Evolutionary conservation across 2,329 filamentous ascomycete species (phyloP).

Genomic region (Plenodomus lindquistii): DNA sequence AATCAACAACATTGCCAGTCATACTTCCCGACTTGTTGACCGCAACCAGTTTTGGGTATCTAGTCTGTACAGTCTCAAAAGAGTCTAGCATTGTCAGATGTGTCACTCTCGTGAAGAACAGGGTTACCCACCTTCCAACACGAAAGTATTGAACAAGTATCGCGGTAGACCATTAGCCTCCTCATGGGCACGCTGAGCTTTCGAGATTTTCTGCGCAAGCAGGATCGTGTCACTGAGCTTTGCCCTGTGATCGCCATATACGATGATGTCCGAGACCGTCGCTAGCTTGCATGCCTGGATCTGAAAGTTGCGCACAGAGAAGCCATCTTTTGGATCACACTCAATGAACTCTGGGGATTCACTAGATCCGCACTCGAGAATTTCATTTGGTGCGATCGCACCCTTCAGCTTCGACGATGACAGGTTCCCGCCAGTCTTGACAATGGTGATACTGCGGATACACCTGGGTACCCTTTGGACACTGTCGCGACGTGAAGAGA

Average conservation of each 20-base stretch:
- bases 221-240: constrained; percentile 67
- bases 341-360: constrained; percentile 71
- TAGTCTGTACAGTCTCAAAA: constrained; percentile 63
- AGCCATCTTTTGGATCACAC: constrained; percentile 83
- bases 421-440: constrained; percentile 87
- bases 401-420: constrained; percentile 78
- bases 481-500: constrained; percentile 74
- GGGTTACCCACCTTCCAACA: constrained; percentile 59
- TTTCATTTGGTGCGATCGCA: constrained; percentile 79
- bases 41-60: constrained; percentile 71
- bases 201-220: constrained; percentile 66
- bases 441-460: constrained; percentile 78
- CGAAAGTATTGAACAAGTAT: constrained; percentile 81
- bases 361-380: constrained; percentile 61
- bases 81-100: constrained; percentile 28
- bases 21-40: constrained; percentile 71
- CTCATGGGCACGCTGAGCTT: constrained; percentile 75
- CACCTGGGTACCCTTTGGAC: constrained; percentile 73
- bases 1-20: constrained; percentile 82
- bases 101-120: neutral
- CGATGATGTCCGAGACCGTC: constrained; percentile 84
- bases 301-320: constrained; percentile 95
- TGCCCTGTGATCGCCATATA: constrained; percentile 77
- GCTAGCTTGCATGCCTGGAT: constrained; percentile 91
- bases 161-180: constrained; percentile 61